Conservation (phyloP, 371 early-diverging fungal species). For the Saksenaea oblongispora region DNA sequence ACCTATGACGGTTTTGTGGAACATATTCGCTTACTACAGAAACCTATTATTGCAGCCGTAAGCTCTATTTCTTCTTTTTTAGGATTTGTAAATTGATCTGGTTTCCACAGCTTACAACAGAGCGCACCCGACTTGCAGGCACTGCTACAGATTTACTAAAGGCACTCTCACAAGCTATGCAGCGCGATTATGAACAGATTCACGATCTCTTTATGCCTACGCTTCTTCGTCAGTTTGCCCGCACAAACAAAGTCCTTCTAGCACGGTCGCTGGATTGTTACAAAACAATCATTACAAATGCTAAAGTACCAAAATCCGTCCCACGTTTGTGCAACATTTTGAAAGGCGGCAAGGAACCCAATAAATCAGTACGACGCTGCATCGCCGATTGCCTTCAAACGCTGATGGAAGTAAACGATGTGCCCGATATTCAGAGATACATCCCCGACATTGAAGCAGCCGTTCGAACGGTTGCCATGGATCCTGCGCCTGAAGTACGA, state of each 20-base stretch:
- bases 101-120: slow-evolving; percentile 48
- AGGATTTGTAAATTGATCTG: background rate
- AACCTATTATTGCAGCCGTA: slow-evolving; percentile 36
- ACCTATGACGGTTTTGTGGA: slow-evolving; percentile 31
- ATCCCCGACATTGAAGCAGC: slow-evolving; percentile 39
- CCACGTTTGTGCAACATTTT: slow-evolving; percentile 36
- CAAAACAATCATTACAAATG: slow-evolving; percentile 36
- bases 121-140: slow-evolving; percentile 56
- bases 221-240: slow-evolving; percentile 49
- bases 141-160: slow-evolving; percentile 53
- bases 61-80: background rate
- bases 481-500: slow-evolving; percentile 55
- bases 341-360: slow-evolving; percentile 21
- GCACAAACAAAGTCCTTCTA: slow-evolving; percentile 62
- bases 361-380: slow-evolving; percentile 42
- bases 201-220: slow-evolving; percentile 47
- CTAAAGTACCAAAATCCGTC: slow-evolving; percentile 35
- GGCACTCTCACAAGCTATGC: slow-evolving; percentile 41
- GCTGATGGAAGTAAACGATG: slow-evolving; percentile 38
- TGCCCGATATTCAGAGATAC: slow-evolving; percentile 37
- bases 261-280: slow-evolving; percentile 43
- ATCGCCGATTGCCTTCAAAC: slow-evolving; percentile 43
- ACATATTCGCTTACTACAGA: slow-evolving; percentile 30
- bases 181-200: slow-evolving; percentile 45
- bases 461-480: slow-evolving; percentile 46